Base-by-base conservation (phyloP, 2,329 filamentous ascomycete species). In the Exophiala oligosperma region DNA sequence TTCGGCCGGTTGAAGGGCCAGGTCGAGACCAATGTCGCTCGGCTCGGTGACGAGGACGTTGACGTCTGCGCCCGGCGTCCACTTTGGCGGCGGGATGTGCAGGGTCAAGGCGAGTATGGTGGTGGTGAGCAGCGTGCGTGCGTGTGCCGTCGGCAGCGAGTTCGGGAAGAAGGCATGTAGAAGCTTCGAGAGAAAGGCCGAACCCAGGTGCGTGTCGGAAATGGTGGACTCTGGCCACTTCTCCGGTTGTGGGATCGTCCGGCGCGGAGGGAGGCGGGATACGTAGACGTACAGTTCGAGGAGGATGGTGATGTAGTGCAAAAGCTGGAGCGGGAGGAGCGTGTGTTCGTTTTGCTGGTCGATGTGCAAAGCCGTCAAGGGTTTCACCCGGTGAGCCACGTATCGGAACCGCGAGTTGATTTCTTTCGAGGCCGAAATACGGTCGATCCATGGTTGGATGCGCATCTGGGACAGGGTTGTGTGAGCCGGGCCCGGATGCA, bases 51-150 rank as follows among this genome's bases (percentile, higher is more conserved):
- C 49, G 11, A 64, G 54, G 26, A 58, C 52, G 55, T 75, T 72
- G 40, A 72, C 72, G 4, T 72, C 75, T 5, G 70, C 69, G 44
- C 71, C 73, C 12, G 72, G 66, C 2, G 73, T 72, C 49, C 68
- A 70, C 32, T 70, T 69, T 0, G 76, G 73, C 29, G 73, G 77
- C 0, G 75, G 76, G 59, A 79, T 74, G 63, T 78, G 77, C 52
- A 79, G 68, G 6, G 75, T 73, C 23, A 79, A 61, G 0, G 77
- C 76, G 60, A 76, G 77, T 65, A 79, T 76, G 37, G 76, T 76
- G 29, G 76, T 76, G 60, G 76, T 72, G 11, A 79, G 68, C 49
- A 78, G 67, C 1, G 75, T 78, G 49, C 76, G 63, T 54, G 76
- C 73, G 55, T 72, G 70, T 49, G 71, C 71, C 37, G 69, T 70